Percentiles rank a stretch among this genome's conserved stretches.
These are phyloP conservation scores for Marasmius tenuissimus DNA, from an alignment of 1,284 basidiomycete genomes.

Conservation along the genomic window DNA sequence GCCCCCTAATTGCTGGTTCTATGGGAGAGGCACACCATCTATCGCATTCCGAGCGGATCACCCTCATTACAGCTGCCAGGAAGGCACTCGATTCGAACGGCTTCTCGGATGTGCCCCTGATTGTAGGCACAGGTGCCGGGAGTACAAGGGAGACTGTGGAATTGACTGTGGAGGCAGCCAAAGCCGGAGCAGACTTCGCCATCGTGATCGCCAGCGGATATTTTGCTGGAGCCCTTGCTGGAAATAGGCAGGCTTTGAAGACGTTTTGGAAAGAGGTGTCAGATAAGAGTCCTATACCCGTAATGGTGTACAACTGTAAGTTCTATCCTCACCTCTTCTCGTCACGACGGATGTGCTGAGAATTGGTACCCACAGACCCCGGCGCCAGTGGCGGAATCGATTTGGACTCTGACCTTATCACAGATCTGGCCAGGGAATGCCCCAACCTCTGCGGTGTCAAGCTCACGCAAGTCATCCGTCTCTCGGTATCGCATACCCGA, in stretches of 20 bases:
- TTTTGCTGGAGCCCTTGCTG: conserved; percentile 73
- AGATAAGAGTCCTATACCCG: conserved; percentile 78
- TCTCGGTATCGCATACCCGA: not conserved
- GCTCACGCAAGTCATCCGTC: conserved; percentile 62
- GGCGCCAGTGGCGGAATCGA: conserved; percentile 84
- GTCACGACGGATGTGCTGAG: conserved; percentile 5
- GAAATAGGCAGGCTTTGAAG: conserved; percentile 68
- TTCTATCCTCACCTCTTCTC: conserved; percentile 10
- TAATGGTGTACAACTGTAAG: conserved; percentile 90
- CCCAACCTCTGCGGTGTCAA: conserved; percentile 84
- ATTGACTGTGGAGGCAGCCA: conserved; percentile 72
- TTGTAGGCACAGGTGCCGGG: conserved; percentile 81
- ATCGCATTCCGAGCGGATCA: conserved; percentile 68
- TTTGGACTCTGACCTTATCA: conserved; percentile 83
- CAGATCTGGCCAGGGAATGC: conserved; percentile 71
- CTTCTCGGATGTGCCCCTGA: conserved; percentile 62
- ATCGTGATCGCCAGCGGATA: conserved; percentile 89
- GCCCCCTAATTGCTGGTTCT: conserved; percentile 79
- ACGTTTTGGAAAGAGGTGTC: conserved; percentile 79
- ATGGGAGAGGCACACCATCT: conserved; percentile 86
- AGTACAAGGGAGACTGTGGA: conserved; percentile 82
- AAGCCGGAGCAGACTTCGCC: conserved; percentile 80
- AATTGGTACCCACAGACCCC: conserved; percentile 52
- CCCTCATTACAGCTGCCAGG: conserved; percentile 71
- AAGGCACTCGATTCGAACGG: conserved; percentile 70